Evolutionary conservation across 495 filamentous ascomycete species (phyloP).

Genomic region (Penicillium daleae): DNA sequence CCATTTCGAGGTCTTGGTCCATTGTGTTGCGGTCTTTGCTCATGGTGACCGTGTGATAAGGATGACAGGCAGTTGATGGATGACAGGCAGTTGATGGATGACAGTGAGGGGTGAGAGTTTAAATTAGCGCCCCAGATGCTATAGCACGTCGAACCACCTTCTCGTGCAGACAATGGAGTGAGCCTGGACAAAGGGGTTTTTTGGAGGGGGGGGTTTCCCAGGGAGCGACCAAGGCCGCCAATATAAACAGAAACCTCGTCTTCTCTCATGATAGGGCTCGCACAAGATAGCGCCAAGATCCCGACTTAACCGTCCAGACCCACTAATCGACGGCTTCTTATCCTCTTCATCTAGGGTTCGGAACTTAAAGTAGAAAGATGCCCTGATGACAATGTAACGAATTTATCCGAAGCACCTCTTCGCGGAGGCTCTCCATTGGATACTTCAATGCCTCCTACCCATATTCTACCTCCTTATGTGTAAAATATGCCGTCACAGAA

Average conservation of each 20-base stretch:
- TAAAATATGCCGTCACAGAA: too few relatives aligned
- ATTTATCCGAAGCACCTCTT: too few relatives aligned
- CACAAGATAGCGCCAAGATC: constrained; percentile 14
- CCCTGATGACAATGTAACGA: too few relatives aligned
- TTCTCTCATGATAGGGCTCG: background rate
- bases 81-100: too few relatives aligned
- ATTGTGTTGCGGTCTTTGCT: constrained; percentile 15
- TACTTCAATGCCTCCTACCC: too few relatives aligned
- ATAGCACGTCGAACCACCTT: too few relatives aligned
- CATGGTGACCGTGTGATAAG: constrained; percentile 12
- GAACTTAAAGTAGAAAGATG: too few relatives aligned
- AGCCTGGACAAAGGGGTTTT: background rate
- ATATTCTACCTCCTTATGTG: too few relatives aligned
- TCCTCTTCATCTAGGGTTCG: too few relatives aligned
- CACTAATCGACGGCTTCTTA: constrained; percentile 27
- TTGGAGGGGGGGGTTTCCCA: background rate
- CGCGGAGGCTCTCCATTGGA: too few relatives aligned
- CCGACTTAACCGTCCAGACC: constrained; percentile 31
- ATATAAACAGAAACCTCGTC: constrained; percentile 16
- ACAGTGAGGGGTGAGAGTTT: background rate
- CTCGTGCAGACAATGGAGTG: background rate
- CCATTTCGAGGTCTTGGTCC: constrained; percentile 17
- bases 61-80: background rate
- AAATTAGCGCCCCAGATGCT: background rate
- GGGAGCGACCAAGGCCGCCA: constrained; percentile 3